Percentiles rank a stretch among this genome's conserved stretches.
These are phyloP conservation scores for Sphaerostilbella broomeana DNA, from an alignment of 2,329 filamentous ascomycete genomes.

Conservation along the genomic window DNA sequence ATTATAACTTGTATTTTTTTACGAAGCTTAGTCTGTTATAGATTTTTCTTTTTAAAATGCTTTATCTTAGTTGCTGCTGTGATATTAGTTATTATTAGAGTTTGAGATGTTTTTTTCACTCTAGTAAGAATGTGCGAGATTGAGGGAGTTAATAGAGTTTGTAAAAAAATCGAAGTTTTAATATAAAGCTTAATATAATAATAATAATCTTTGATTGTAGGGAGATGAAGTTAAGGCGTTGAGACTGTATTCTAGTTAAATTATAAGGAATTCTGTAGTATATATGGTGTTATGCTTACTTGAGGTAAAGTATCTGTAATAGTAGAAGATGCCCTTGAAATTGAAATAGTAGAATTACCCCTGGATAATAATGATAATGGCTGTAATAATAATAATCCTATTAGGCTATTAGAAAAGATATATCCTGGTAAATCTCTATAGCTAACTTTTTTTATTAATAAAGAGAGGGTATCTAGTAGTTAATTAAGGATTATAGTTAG, in stretches of 20 bases:
- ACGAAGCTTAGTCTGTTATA: neutral
- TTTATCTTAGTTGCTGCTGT: neutral
- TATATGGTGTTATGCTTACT: neutral
- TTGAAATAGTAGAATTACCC: neutral
- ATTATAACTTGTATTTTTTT: neutral
- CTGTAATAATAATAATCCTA: too few relatives aligned
- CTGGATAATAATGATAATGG: neutral
- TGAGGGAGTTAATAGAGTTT: neutral
- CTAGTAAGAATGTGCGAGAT: neutral
- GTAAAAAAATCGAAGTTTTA: neutral
- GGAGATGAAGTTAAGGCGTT: neutral
- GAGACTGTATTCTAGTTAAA: neutral
- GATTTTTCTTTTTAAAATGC: neutral
- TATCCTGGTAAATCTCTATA: neutral
- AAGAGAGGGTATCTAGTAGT: neutral
- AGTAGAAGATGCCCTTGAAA: neutral
- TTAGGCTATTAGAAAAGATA: too few relatives aligned
- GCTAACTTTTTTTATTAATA: neutral
- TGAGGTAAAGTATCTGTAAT: neutral
- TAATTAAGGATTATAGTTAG: neutral
- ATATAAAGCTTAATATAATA: neutral
- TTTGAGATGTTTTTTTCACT: neutral
- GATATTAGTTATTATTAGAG: neutral
- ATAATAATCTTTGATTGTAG: constrained; percentile 1
- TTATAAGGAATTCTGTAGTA: neutral